These are phyloP conservation scores for Arctium minus DNA, from an alignment of 129 eudicot species.

Conservation along the genomic window DNA sequence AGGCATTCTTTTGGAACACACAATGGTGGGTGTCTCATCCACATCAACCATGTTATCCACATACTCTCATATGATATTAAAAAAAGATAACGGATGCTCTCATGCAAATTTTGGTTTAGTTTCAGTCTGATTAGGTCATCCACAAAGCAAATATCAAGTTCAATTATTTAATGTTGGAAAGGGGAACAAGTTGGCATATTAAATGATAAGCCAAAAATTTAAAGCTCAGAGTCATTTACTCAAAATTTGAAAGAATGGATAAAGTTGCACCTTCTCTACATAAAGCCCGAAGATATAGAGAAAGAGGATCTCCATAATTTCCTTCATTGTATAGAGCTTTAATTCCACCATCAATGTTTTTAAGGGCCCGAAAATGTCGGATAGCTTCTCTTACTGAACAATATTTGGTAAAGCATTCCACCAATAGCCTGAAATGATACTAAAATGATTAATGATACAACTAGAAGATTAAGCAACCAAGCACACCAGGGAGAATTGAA, in stretches of 20 bases:
- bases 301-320: conserved; percentile 87
- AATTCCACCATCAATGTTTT: conserved; percentile 65
- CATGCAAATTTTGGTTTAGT: not conserved
- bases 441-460: conserved; percentile 10
- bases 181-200: not conserved
- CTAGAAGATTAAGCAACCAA: not conserved
- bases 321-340: conserved; percentile 70
- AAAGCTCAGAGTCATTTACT: not conserved
- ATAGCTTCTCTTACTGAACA: conserved; percentile 86
- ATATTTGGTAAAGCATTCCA: conserved; percentile 95
- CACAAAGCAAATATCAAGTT: not conserved
- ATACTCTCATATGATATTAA: too few relatives aligned
- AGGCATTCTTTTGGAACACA: too few relatives aligned
- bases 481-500: not conserved
- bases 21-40: too few relatives aligned
- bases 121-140: not conserved
- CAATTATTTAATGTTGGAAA: not conserved
- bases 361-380: conserved; percentile 90
- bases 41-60: too few relatives aligned
- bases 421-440: conserved; percentile 64
- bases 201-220: not conserved
- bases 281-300: conserved; percentile 88
- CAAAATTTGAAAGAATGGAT: not conserved
- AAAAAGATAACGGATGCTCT: too few relatives aligned
- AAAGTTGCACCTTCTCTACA: conserved; percentile 72